Percentiles rank a stretch among this genome's conserved stretches.
These are phyloP conservation scores for Chaetomium sp. DNA, from an alignment of 2,329 filamentous ascomycete species.

Conservation along the genomic window DNA sequence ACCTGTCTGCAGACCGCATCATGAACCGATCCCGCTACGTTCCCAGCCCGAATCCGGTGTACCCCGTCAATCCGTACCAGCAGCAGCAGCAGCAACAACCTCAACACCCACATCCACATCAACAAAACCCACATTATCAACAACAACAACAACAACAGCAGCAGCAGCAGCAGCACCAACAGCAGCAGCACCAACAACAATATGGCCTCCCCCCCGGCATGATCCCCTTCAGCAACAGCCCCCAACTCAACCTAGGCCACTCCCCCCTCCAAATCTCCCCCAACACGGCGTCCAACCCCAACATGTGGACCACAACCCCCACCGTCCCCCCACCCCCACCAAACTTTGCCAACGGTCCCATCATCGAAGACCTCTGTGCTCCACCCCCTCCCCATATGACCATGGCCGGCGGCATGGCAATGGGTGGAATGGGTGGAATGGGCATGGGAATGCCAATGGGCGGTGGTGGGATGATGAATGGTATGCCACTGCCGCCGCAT, in stretches of 20 bases:
- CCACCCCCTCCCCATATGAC: slow-evolving; percentile 9
- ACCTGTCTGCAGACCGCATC: background rate
- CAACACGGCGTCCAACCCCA: slow-evolving; percentile 1
- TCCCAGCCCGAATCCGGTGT: background rate
- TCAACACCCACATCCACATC: no score
- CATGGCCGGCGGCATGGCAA: background rate
- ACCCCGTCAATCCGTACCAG: slow-evolving; percentile 11
- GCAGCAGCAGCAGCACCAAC: background rate
- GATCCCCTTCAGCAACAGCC: slow-evolving; percentile 3
- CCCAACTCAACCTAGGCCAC: slow-evolving; percentile 1
- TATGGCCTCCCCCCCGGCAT: slow-evolving; percentile 8
- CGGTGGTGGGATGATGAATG: no score
- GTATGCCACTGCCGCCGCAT: no score
- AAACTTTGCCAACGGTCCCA: slow-evolving; percentile 17
- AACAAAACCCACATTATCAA: background rate
- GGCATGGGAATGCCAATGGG: no score
- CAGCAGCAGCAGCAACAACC: background rate
- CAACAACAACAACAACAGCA: background rate
- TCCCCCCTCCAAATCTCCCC: slow-evolving; percentile 14
- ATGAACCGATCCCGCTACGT: slow-evolving; percentile 19
- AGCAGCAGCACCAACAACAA: background rate
- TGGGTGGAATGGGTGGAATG: no score
- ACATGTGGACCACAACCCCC: no score
- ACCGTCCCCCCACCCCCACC: background rate
- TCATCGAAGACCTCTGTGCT: slow-evolving; percentile 19